Base-by-base conservation (phyloP, 75 land plant species). In the Pinus taeda region DNA sequence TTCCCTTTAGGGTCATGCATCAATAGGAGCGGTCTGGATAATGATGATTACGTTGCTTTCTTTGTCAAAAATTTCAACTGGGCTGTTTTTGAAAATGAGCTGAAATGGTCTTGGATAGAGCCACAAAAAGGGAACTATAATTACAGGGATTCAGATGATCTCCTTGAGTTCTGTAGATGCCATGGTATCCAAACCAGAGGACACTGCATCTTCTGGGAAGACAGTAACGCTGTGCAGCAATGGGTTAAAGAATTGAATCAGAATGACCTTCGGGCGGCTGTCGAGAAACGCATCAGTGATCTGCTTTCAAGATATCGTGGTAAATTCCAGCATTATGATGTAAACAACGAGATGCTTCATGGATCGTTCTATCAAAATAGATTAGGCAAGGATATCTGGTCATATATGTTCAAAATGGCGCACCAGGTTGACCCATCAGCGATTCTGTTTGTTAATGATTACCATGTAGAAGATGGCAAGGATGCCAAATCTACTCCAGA, bases 321-420 rank as follows among this genome's bases (percentile, higher is more conserved):
- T 12, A 92, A 86, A 79, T 97, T 97, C 84, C 86, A 60, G 67
- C 99, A 97, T 76, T 97, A 90, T 73, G 99, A 97, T 74, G 99
- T 97, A 39, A 94, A 97, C 83, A 97, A 97, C 75, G 99, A 97
- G 83, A 97, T 97, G 98, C 86, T 97, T n/a, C 99, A 97, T 77
- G 95, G 95, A 3, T 87, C 92, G 20, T 97, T 92, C 76, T 97
- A 81, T 53, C 89, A 88, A 76, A 88, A 90, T 59, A 78, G 83
- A 42, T 45, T 97, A 49, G 95, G 93, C 0, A 88, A 89, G 65
- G 90, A 95, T 39, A 86, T 91, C 53, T 67, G 89, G 73, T 75
- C 98, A 36, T 80, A 88, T 75, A 90, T 97, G 95, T 97, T 90
- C 78, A 89, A 92, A 78, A 80, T 80, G 26, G 90, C 93, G 4